Evolutionary conservation across 768 basidiomycete species (phyloP), one percentile per base, ranked within the genome.

Genomic region (Leccinellum albellum): DNA sequence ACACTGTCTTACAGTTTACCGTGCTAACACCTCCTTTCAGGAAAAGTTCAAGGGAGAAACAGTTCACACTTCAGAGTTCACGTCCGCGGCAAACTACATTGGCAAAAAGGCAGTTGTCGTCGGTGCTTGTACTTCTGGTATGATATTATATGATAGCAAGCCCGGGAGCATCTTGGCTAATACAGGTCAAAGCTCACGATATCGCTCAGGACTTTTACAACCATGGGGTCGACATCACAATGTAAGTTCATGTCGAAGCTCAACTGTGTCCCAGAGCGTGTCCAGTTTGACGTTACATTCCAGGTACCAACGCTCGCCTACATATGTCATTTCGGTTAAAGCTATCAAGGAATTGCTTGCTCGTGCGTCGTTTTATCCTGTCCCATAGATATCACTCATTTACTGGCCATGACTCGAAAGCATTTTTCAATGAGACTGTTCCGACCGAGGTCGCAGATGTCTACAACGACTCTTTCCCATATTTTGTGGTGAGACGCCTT

Each of bases 101-200:
- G 85, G 85, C 7, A 87, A 88, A 74, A 86, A 82, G 61, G 85
- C 81, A 6, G 74, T 88, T 1, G 75, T 89, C n/a, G 74, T 89
- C 3, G 87, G 88, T 14, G 80, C 86, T n/a, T 82, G 83, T 44
- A 86, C 81, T 51, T 85, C 86, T 20, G 79, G 80, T 80, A 63
- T n/a, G 2, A 15, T 52, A 21, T 4, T 13, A 31, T 28, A 17
- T 52, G 24, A 5, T 12, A 29, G 23, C 32, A 33, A 31, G 14
- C 4, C 20, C 10, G 6, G 42, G 9, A 17, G 3, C 26, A 59
- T 54, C 23, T 23, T 54, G 24, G 57, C 57, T 57, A 23, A 67
- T 60, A 58, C 46, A 21, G 8, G 12, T 4, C 28, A 7, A 59
- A 71, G 73, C 56, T 6, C 75, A 74, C 51, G 77, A 78, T 26